phyloP scores from a whole-genome alignment of 1,284 basidiomycete genomes.

The Ceratobasidium sp. region DNA sequence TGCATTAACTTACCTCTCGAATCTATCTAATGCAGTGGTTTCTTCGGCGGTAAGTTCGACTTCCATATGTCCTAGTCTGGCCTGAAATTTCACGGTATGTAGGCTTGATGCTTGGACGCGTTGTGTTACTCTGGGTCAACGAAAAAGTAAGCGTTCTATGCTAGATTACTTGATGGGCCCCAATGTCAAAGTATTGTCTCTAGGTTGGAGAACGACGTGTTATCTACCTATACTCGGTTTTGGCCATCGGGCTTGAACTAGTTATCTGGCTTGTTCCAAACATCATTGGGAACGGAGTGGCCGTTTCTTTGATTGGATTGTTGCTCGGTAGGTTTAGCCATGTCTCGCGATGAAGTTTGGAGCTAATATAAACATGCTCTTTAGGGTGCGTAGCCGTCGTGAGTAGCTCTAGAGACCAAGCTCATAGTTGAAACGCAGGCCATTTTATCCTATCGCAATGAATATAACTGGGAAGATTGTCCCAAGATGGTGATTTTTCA shows the following conservation, averaged over 20 bases:
- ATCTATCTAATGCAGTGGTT: neutral
- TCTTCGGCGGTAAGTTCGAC: constrained; percentile 40
- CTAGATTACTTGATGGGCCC: too few relatives aligned
- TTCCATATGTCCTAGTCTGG: neutral
- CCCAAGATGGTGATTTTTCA: constrained; percentile 49
- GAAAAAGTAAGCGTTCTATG: constrained; percentile 48
- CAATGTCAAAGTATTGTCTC: too few relatives aligned
- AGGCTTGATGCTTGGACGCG: constrained; percentile 55
- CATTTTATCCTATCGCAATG: constrained; percentile 55
- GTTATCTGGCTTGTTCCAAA: constrained; percentile 53
- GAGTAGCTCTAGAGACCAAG: neutral
- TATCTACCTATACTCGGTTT: constrained; percentile 51
- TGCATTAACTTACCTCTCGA: neutral
- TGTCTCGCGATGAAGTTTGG: too few relatives aligned
- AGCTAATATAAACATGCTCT: neutral
- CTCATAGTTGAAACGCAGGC: constrained; percentile 35
- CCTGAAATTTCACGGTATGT: neutral
- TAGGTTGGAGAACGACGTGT: constrained; percentile 51
- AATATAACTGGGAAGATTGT: constrained; percentile 52
- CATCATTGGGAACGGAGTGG: constrained; percentile 52
- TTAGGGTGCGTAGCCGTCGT: constrained; percentile 17
- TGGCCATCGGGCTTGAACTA: constrained; percentile 53
- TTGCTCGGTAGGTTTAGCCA: constrained; percentile 53
- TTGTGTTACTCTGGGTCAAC: constrained; percentile 55
- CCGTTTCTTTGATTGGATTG: constrained; percentile 53